Conservation (phyloP, 768 basidiomycete species). For the Leucosporidium creatinivorum region DNA sequence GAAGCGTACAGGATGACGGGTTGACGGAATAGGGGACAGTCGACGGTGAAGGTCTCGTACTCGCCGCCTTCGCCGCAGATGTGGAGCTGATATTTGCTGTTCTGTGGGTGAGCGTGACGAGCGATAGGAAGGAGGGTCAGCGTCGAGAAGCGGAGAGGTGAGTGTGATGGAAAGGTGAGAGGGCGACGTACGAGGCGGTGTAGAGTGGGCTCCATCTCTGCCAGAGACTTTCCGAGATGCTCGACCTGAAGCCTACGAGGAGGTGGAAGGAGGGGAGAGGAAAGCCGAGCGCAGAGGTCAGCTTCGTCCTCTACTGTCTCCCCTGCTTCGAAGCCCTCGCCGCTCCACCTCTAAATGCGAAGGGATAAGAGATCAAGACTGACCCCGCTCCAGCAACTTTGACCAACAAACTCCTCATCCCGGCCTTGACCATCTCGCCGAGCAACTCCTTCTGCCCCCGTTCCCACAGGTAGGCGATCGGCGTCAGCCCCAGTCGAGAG, state of each 20-base stretch:
- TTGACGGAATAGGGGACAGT: constrained; percentile 79
- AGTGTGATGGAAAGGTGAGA: no score
- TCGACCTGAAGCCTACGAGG: constrained; percentile 42
- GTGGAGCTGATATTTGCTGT: constrained; percentile 75
- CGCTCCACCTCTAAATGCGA: no score
- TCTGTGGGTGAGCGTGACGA: constrained; percentile 46
- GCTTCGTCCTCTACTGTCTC: no score
- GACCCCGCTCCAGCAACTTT: constrained; percentile 90
- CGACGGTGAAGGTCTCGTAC: constrained; percentile 87
- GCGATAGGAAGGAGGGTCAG: neutral
- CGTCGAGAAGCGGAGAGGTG: neutral
- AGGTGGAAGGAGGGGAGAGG: no score
- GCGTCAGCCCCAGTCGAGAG: constrained; percentile 65
- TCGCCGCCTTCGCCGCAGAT: constrained; percentile 97
- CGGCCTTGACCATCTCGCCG: constrained; percentile 71
- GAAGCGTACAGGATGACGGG: constrained; percentile 59
- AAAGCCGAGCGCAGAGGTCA: neutral
- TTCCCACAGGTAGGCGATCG: constrained; percentile 90
- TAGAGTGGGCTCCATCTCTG: constrained; percentile 65
- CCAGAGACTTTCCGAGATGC: constrained; percentile 71
- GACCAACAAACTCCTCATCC: constrained; percentile 75
- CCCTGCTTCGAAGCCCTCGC: no score
- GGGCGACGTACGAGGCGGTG: constrained; percentile 55
- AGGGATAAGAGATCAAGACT: neutral
- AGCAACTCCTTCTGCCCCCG: constrained; percentile 78